These are phyloP conservation scores for Pilaira anomala DNA, from an alignment of 192 early-diverging fungal genomes.

Conservation along the genomic window DNA sequence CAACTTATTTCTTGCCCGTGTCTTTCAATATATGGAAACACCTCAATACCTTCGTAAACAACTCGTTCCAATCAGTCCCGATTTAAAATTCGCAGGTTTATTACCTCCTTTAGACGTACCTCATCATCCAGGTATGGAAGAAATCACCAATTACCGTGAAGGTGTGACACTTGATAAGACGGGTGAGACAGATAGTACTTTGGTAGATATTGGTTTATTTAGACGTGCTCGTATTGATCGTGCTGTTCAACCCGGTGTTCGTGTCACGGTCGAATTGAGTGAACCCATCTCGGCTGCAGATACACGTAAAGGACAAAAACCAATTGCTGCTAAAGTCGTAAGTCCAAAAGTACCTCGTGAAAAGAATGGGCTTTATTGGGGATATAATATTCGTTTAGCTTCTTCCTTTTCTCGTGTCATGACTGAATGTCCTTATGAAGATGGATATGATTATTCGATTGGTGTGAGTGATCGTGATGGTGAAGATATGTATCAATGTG, in stretches of 20 bases:
- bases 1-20: constrained; percentile 54
- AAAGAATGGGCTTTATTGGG: constrained; percentile 64
- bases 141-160: constrained; percentile 56
- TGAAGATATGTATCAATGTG: constrained; percentile 24
- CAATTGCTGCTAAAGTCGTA: constrained; percentile 52
- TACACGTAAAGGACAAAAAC: constrained; percentile 32
- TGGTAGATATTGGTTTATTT: constrained; percentile 51
- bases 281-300: constrained; percentile 20
- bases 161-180: constrained; percentile 50
- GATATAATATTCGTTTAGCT: constrained; percentile 62
- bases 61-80: constrained; percentile 63
- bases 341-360: constrained; percentile 59
- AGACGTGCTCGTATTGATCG: constrained; percentile 51
- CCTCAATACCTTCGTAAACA: constrained; percentile 66
- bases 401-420: constrained; percentile 56
- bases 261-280: constrained; percentile 58
- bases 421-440: constrained; percentile 55
- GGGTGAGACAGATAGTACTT: constrained; percentile 34
- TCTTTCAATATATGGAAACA: constrained; percentile 67
- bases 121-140: constrained; percentile 64
- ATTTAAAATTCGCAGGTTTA: constrained; percentile 60
- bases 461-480: constrained; percentile 54
- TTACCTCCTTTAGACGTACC: constrained; percentile 64
- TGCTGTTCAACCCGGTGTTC: constrained; percentile 49
- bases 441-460: constrained; percentile 65